phyloP scores from a whole-genome alignment of 495 filamentous ascomycete genomes.

The Penicillium crystallinum region DNA sequence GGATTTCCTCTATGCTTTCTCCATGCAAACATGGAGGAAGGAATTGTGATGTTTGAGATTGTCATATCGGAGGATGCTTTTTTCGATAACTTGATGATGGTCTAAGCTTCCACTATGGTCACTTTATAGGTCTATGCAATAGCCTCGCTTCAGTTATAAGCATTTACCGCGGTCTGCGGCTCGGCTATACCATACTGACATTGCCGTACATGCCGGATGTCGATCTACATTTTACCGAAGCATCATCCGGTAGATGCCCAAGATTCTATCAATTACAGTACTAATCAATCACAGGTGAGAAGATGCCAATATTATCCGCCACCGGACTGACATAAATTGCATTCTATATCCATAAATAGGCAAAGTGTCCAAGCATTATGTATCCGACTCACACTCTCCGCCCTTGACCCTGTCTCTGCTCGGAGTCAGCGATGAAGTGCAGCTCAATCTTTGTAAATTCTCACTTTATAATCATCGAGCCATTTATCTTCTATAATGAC shows the following conservation, averaged over 20 bases:
- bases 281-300: too few relatives aligned
- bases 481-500: background rate
- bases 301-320: background rate
- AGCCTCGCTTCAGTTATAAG: background rate
- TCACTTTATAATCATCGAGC: background rate
- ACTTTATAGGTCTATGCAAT: background rate
- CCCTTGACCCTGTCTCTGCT: background rate
- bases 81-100: background rate
- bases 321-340: background rate
- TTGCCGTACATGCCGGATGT: background rate
- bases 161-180: background rate
- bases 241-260: too few relatives aligned
- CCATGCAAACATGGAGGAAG: constrained; percentile 17
- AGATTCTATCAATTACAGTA: too few relatives aligned
- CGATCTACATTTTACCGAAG: background rate
- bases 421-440: background rate
- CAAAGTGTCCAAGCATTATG: background rate
- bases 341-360: background rate
- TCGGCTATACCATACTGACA: background rate
- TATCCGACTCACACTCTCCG: background rate
- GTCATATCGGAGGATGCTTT: background rate
- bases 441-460: background rate
- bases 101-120: background rate
- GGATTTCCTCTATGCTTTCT: constrained; percentile 20
- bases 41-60: background rate